A percentile compares a stretch with the other conserved stretches of the same genome.
Conservation (phyloP, 2,329 filamentous ascomycete genomes). For the Colletotrichum sp. region DNA sequence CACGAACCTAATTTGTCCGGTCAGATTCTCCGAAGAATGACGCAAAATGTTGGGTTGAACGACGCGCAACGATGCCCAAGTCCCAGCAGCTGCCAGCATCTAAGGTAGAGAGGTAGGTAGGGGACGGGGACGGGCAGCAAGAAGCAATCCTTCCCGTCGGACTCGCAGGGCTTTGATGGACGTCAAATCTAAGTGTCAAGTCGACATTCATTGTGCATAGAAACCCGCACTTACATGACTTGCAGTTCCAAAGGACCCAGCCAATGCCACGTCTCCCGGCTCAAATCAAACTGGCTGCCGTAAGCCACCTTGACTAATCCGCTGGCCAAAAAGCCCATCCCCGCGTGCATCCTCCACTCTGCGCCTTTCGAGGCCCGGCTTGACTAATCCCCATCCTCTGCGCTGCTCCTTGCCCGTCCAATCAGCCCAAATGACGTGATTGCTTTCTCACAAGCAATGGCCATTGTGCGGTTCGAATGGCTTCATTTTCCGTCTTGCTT, state of each 20-base stretch:
- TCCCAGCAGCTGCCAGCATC: neutral
- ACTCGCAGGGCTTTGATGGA: neutral
- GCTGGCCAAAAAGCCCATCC: neutral
- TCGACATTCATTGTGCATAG: neutral
- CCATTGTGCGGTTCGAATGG: neutral
- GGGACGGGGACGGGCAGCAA: neutral
- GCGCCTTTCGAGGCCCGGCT: neutral
- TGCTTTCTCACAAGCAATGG: neutral
- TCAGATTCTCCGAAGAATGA: neutral
- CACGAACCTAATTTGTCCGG: neutral
- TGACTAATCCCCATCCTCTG: slow-evolving; percentile 9
- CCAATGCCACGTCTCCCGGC: neutral
- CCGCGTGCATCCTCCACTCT: neutral
- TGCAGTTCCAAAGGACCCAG: neutral
- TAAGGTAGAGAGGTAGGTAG: neutral
- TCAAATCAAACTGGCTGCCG: neutral
- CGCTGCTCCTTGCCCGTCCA: neutral
- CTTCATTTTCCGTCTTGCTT: slow-evolving; percentile 12
- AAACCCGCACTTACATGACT: neutral
- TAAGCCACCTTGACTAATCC: slow-evolving; percentile 8
- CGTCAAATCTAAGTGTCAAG: neutral
- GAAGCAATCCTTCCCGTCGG: neutral
- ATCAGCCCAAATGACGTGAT: slow-evolving; percentile 18
- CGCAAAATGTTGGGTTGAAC: neutral
- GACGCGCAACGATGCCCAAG: neutral